Evolutionary conservation across 345 rosid species (phyloP).

Genomic region (Eucalyptus pauciflora): DNA sequence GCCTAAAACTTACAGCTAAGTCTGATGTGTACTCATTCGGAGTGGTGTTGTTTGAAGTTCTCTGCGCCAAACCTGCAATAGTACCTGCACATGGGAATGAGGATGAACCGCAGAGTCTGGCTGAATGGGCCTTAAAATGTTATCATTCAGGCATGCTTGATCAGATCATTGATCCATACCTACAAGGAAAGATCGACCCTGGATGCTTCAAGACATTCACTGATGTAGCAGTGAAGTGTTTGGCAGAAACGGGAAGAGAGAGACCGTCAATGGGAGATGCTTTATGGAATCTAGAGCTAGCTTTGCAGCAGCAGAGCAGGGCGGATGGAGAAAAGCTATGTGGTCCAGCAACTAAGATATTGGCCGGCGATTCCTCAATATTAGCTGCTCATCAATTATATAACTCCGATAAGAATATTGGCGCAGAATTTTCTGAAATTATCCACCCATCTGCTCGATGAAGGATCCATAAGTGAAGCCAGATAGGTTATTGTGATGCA

Average conservation of each 20-base stretch:
- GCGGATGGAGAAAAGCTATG: neutral
- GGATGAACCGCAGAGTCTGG: neutral
- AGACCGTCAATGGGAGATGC: slow-evolving; percentile 8
- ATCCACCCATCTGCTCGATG: slow-evolving; percentile 3
- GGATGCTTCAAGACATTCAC: neutral
- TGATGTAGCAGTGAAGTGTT: neutral
- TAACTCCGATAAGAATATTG: neutral
- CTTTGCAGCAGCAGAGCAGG: neutral
- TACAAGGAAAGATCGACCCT: neutral
- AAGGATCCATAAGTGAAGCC: neutral
- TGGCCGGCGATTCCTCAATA: neutral
- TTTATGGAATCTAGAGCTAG: slow-evolving; percentile 7
- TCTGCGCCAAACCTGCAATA: neutral
- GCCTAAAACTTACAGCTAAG: slow-evolving; percentile 1
- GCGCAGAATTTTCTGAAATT: slow-evolving; percentile 14
- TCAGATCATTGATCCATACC: slow-evolving; percentile 3
- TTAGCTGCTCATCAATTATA: neutral
- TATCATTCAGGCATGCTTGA: neutral
- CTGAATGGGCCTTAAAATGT: neutral
- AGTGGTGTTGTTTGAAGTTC: slow-evolving; percentile 10
- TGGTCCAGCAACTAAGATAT: neutral
- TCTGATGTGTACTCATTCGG: slow-evolving; percentile 13
- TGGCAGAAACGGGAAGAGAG: neutral
- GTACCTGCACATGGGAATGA: neutral
- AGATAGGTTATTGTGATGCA: neutral